A percentile compares a stretch with the other conserved stretches of the same genome.
Evolutionary conservation across 331 rosid species (phyloP).

Genomic region (Acacia pycnantha): DNA sequence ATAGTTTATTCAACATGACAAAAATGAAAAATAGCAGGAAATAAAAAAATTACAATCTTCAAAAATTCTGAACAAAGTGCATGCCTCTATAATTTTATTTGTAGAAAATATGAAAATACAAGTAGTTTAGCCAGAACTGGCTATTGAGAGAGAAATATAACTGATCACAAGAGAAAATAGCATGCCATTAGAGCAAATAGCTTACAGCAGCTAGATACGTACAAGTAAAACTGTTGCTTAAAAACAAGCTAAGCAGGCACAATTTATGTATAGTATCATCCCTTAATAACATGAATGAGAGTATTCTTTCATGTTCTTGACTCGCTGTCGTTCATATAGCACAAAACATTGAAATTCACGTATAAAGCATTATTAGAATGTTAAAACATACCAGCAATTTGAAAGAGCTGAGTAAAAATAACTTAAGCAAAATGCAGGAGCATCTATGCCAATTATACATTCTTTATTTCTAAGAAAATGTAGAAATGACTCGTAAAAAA

Average conservation of each 20-base stretch:
- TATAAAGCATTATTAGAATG: neutral
- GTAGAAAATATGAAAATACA: neutral
- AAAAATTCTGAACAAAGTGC: neutral
- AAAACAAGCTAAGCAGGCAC: neutral
- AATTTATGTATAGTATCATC: slow-evolving; percentile 22
- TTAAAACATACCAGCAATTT: neutral
- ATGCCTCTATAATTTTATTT: neutral
- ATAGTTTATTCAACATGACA: slow-evolving; percentile 22
- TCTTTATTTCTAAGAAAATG: neutral
- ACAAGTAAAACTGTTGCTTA: neutral
- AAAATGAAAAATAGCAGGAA: slow-evolving; percentile 21
- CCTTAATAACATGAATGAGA: neutral
- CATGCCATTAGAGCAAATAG: slow-evolving; percentile 3
- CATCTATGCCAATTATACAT: neutral
- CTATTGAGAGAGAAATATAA: neutral
- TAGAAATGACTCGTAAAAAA: neutral
- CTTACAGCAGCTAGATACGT: neutral
- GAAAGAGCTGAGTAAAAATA: neutral
- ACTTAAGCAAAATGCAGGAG: neutral
- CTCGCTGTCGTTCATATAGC: neutral
- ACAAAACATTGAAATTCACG: neutral
- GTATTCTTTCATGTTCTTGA: neutral
- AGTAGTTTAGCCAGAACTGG: neutral
- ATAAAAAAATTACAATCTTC: slow-evolving; percentile 10
- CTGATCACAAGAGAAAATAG: neutral